These are phyloP conservation scores for Arachis monticola DNA, from an alignment of 331 rosid genomes.

Conservation along the genomic window DNA sequence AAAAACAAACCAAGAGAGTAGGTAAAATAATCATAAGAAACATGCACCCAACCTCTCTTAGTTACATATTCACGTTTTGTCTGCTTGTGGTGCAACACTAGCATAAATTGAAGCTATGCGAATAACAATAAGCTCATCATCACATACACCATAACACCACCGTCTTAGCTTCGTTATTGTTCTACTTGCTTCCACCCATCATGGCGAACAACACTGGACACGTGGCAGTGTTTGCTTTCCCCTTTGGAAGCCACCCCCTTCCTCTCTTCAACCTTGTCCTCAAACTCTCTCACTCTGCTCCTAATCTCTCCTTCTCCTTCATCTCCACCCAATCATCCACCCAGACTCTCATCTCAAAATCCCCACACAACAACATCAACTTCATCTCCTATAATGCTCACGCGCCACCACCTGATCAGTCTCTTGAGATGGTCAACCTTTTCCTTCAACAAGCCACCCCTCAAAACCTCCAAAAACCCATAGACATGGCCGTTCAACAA, in stretches of 20 bases:
- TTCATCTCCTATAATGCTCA: conserved; percentile 16
- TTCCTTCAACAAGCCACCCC: conserved; percentile 46
- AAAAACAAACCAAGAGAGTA: too few relatives aligned
- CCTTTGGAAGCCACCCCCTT: conserved; percentile 47
- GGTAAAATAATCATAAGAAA: too few relatives aligned
- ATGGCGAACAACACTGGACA: conserved; percentile 33
- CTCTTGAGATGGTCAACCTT: conserved; percentile 41
- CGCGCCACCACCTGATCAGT: neutral
- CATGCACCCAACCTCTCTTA: too few relatives aligned
- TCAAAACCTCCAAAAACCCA: conserved; percentile 38
- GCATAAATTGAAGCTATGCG: too few relatives aligned
- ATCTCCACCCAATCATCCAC: conserved; percentile 35
- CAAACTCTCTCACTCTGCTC: conserved; percentile 41
- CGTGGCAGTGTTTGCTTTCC: conserved; percentile 40
- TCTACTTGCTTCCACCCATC: neutral
- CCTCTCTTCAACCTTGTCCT: conserved; percentile 34
- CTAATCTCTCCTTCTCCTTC: conserved; percentile 45
- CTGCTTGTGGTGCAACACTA: too few relatives aligned
- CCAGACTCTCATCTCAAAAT: conserved; percentile 36
- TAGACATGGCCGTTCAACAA: conserved; percentile 38
- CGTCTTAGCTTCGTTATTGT: too few relatives aligned
- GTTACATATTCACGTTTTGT: too few relatives aligned
- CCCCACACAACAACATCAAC: conserved; percentile 37
- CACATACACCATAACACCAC: too few relatives aligned
- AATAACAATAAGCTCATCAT: too few relatives aligned